Evolutionary conservation across 73 alveolate genomes (phyloP).

Genomic region (Tetrahymena malaccensis): DNA sequence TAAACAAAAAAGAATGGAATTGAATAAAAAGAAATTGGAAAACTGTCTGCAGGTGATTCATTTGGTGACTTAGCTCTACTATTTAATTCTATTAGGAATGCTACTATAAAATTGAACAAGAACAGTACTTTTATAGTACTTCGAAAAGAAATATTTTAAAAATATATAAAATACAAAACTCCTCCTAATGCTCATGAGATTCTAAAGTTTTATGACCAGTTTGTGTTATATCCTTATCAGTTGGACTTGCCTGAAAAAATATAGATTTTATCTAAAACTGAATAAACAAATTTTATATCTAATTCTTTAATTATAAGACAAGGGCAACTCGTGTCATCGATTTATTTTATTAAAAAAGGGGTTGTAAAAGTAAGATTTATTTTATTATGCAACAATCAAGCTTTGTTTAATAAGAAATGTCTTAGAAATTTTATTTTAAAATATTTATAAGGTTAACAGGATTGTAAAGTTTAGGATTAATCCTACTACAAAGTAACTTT

Average conservation of each 20-base stretch:
- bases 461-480: neutral
- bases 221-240: neutral
- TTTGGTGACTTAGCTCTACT: neutral
- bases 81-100: neutral
- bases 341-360: neutral
- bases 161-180: neutral
- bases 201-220: neutral
- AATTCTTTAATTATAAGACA: neutral
- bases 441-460: neutral
- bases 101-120: neutral
- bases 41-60: neutral
- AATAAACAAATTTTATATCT: neutral
- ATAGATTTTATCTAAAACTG: neutral
- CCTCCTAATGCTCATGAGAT: neutral
- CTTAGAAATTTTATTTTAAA: no score
- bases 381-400: no score
- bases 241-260: neutral
- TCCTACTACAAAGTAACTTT: neutral
- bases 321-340: neutral
- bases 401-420: no score
- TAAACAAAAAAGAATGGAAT: neutral
- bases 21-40: neutral
- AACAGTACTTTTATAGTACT: neutral
- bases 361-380: neutral
- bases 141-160: neutral